These are phyloP conservation scores for Apiospora arundinis DNA, from an alignment of 2,329 filamentous ascomycete genomes.

Conservation along the genomic window DNA sequence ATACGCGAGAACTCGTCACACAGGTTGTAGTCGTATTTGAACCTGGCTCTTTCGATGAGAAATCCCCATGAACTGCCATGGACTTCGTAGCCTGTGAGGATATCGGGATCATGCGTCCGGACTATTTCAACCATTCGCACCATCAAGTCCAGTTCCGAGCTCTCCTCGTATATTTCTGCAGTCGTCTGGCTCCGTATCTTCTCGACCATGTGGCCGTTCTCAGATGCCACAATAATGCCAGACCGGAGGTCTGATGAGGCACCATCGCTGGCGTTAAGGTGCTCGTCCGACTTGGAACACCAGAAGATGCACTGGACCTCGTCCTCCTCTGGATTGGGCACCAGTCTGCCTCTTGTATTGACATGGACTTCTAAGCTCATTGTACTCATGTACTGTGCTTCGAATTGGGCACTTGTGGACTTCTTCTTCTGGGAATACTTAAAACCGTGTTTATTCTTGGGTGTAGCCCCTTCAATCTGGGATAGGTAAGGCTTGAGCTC, in stretches of 20 bases:
- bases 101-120: conserved; percentile 83
- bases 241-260: conserved; percentile 58
- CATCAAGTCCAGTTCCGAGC: conserved; percentile 83
- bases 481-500: conserved; percentile 60
- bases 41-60: conserved; percentile 83
- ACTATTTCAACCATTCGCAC: conserved; percentile 89
- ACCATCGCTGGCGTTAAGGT: conserved; percentile 55
- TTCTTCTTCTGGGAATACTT: conserved; percentile 82
- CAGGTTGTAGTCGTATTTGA: conserved; percentile 88
- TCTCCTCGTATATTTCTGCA: conserved; percentile 74
- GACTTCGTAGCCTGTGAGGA: conserved; percentile 93
- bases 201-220: conserved; percentile 62
- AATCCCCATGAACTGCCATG: conserved; percentile 96
- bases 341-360: conserved; percentile 80
- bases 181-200: conserved; percentile 67
- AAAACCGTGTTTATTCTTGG: conserved; percentile 80
- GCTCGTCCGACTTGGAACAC: conserved; percentile 81
- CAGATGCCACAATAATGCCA: conserved; percentile 77
- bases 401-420: conserved; percentile 79
- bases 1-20: conserved; percentile 92
- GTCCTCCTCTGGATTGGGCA: conserved; percentile 90
- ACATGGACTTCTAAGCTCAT: conserved; percentile 95
- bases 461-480: conserved; percentile 89
- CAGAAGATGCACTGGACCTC: conserved; percentile 90
- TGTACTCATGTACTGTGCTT: conserved; percentile 92